Evolutionary conservation across 2,329 filamentous ascomycete genomes (phyloP).

Genomic region (Westerdykella aurantiaca): DNA sequence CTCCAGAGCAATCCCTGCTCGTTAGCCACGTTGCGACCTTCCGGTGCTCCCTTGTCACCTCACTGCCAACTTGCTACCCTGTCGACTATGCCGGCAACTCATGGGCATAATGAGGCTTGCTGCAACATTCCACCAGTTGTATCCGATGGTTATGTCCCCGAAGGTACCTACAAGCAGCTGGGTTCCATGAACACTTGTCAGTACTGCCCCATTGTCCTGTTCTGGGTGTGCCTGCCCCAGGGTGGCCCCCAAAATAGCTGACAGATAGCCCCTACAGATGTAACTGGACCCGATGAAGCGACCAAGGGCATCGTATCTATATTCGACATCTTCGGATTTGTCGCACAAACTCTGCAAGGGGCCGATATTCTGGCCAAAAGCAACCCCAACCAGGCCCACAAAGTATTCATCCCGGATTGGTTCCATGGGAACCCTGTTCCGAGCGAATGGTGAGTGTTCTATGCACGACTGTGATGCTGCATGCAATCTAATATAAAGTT

Average conservation of each 20-base stretch:
- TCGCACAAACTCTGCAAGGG: conserved; percentile 53
- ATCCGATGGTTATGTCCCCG: conserved; percentile 43
- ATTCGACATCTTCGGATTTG: conserved; percentile 56
- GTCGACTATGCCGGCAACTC: background rate
- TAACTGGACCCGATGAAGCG: conserved; percentile 44
- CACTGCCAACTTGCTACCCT: background rate
- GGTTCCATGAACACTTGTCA: conserved; percentile 53
- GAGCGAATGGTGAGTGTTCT: conserved; percentile 26
- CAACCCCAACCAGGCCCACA: conserved; percentile 64
- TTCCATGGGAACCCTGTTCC: conserved; percentile 65
- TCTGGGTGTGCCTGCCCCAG: background rate
- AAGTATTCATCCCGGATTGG: conserved; percentile 80
- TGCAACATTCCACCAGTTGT: conserved; percentile 42
- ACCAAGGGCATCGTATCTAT: conserved; percentile 50
- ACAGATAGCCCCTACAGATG: no score
- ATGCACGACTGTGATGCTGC: no score
- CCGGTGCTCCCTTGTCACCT: background rate
- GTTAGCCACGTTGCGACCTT: background rate
- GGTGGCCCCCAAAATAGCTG: background rate
- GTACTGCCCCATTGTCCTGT: conserved; percentile 5
- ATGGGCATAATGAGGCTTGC: conserved; percentile 10
- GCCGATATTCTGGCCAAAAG: conserved; percentile 52
- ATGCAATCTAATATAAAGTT: no score
- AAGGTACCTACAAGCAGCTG: conserved; percentile 50
- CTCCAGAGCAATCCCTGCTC: no score